Base-by-base conservation (phyloP, 2,329 filamentous ascomycete species). In the Madurella fahalii region DNA sequence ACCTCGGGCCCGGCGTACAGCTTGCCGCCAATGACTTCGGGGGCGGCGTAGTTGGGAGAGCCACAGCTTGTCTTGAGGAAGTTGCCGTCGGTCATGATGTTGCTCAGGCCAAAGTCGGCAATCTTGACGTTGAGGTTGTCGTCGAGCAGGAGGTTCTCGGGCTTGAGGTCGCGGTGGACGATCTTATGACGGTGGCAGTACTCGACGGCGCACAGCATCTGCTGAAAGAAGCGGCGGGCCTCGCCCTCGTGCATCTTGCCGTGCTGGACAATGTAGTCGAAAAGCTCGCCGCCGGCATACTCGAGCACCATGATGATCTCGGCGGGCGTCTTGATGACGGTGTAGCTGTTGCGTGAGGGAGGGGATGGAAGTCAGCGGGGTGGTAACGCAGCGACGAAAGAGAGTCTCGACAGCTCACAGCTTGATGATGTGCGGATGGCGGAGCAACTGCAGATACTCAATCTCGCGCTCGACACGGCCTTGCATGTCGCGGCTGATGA, bases 271-370 rank as follows among this genome's bases (percentile, higher is more conserved):
- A 99, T 94, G 74, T 97, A 97, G 72, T 99, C 93, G 73, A 99
- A 99, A 57, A 99, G 80, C 73, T 99, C 94, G 58, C 90, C 90
- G 58, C 94, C 94, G 41, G 94, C 94, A 72, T 95, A 99, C 73
- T 99, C 94, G 63, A 99, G 83, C 47, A 99, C 94, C 94, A 99
- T 99, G 72, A 97, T 94, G 69, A 99, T 99, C 70, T 99, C 94
- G 58, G 82, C 85, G 20, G 86, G 84, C 7, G 93, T 96, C 59
- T 95, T 96, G 71, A 99, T 97, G 61, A 99, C 94, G 31, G 94
- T 97, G 72, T 90, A 96, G 53, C 90, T 94, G 65, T 37, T 13
- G 25, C 25, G 42, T 47, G 40, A 34, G 16, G 20, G 30, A 30
- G 7, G 30, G 25, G 7, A 20, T 17, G 5, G 1, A n/a, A 17